phyloP scores from a whole-genome alignment of 1,139 yeast species.

The Pneumocystis jirovecii region DNA sequence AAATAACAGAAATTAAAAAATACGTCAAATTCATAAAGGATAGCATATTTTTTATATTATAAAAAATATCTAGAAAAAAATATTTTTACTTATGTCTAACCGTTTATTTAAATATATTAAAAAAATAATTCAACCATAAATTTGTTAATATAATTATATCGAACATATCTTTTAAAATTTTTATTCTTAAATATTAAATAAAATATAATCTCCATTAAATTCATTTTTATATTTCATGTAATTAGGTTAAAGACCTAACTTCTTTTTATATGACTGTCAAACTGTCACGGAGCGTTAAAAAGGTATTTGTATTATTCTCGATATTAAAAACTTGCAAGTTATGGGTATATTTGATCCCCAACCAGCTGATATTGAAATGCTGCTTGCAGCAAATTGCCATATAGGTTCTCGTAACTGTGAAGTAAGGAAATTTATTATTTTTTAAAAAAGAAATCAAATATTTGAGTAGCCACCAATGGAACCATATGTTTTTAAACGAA shows the following conservation, averaged over 20 bases:
- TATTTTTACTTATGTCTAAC: too few relatives aligned
- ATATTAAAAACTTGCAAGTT: not conserved
- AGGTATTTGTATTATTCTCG: not conserved
- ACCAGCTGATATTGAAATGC: conserved; percentile 90
- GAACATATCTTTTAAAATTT: too few relatives aligned
- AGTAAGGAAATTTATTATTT: conserved; percentile 31
- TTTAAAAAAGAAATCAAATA: not conserved
- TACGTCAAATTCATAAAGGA: too few relatives aligned
- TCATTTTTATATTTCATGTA: not conserved
- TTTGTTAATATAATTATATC: too few relatives aligned
- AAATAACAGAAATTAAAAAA: too few relatives aligned
- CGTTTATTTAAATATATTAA: too few relatives aligned
- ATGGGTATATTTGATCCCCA: not conserved
- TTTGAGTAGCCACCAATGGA: conserved; percentile 79
- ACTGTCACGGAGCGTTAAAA: not conserved
- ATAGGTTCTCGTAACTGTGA: conserved; percentile 99
- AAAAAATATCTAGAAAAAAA: too few relatives aligned
- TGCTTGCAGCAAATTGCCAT: conserved; percentile 99
- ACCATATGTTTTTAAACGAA: conserved; percentile 97
- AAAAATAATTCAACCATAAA: too few relatives aligned
- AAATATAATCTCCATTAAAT: too few relatives aligned
- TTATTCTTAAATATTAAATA: too few relatives aligned
- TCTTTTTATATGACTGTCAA: not conserved
- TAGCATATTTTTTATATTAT: too few relatives aligned
- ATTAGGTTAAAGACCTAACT: not conserved